These are phyloP conservation scores for Tuber brumale DNA, from an alignment of 495 filamentous ascomycete genomes.

Conservation along the genomic window DNA sequence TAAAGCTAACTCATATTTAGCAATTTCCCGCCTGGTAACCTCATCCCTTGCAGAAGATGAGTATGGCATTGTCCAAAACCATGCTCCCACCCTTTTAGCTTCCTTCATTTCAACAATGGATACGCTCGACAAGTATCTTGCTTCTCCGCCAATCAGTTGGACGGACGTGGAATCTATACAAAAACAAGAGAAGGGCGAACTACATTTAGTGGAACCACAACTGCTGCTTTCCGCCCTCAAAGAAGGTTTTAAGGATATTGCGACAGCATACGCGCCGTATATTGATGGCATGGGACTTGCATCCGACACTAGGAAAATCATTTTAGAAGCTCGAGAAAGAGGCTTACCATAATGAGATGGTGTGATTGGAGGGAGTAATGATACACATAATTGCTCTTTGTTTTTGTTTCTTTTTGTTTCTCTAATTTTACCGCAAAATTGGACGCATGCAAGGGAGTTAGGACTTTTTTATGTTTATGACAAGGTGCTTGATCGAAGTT, in stretches of 20 bases:
- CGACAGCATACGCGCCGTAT: constrained; percentile 32
- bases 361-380: not conserved
- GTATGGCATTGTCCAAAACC: constrained; percentile 76
- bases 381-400: not conserved
- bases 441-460: not conserved
- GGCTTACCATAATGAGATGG: constrained; percentile 16
- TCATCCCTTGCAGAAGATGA: constrained; percentile 71
- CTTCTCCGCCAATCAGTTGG: constrained; percentile 63
- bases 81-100: constrained; percentile 65
- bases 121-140: constrained; percentile 62
- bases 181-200: constrained; percentile 34
- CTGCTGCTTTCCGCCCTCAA: constrained; percentile 44
- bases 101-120: constrained; percentile 61
- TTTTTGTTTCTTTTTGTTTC: not conserved
- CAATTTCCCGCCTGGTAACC: constrained; percentile 62
- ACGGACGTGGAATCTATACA: constrained; percentile 58
- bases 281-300: constrained; percentile 30
- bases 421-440: not conserved
- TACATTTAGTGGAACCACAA: constrained; percentile 45
- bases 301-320: constrained; percentile 20
- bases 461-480: not conserved
- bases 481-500: not conserved
- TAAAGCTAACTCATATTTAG: constrained; percentile 31
- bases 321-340: constrained; percentile 39
- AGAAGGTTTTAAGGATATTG: constrained; percentile 32